phyloP scores from a whole-genome alignment of 768 basidiomycete genomes.

The Psilocybe sp. region DNA sequence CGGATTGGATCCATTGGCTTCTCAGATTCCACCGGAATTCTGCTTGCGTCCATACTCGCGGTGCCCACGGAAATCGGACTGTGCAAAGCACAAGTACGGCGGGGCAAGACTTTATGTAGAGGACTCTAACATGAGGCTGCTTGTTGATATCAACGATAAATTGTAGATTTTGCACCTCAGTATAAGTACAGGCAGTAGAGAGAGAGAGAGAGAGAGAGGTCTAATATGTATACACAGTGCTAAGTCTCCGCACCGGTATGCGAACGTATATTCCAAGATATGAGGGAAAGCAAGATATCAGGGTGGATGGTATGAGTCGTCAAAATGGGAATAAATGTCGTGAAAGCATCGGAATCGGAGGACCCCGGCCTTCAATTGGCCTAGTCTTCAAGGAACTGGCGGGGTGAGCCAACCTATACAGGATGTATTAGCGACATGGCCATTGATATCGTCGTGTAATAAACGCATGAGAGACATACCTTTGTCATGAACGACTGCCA shows the following conservation, averaged over 20 bases:
- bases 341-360: no score
- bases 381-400: slow-evolving; percentile 38
- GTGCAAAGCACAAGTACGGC: slow-evolving; percentile 67
- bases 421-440: neutral
- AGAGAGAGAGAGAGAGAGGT: no score
- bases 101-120: slow-evolving; percentile 72
- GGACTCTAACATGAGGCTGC: slow-evolving; percentile 40
- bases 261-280: no score
- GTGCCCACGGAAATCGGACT: slow-evolving; percentile 75
- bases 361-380: neutral
- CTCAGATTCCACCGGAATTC: slow-evolving; percentile 74
- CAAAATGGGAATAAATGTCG: no score
- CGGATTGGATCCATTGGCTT: slow-evolving; percentile 89
- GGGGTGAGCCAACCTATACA: slow-evolving; percentile 40
- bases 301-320: no score
- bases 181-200: no score
- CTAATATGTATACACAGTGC: no score
- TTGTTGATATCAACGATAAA: neutral
- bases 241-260: no score
- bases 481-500: slow-evolving; percentile 70
- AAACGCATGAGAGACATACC: slow-evolving; percentile 25
- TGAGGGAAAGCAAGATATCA: no score
- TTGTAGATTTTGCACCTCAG: no score
- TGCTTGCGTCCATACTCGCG: slow-evolving; percentile 61
- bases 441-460: no score